Evolutionary conservation across 2,329 filamentous ascomycete species (phyloP), one percentile per base, ranked within the genome.

Genomic region (Colletotrichum euphorbiae): DNA sequence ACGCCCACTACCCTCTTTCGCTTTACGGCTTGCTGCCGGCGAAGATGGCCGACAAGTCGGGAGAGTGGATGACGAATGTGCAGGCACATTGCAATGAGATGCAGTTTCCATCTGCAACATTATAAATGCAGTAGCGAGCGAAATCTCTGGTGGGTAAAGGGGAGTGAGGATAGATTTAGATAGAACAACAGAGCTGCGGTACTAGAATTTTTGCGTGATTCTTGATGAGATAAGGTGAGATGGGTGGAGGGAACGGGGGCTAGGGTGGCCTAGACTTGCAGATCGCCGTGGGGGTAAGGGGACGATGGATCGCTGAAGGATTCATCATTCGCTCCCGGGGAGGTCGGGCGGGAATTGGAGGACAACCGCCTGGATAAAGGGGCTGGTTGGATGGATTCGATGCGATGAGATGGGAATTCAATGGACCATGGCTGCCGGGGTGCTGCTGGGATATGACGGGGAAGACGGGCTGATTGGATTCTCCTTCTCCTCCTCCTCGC

Each of bases 221-320:
- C 43, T 58, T 48, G 60, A 58, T 52, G 45, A 58, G 65, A 64
- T 59, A 48, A 58, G 65, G 46, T 38, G 65, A 40, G 31, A 52
- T 52, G 56, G 38, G 52, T 42, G 60, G 51, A 48, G 52, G 36
- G 33, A 38, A 38, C 21, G 52, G 54, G 52, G 36, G 46, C 50
- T 38, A 43, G 42, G 58, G 51, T 12, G 64, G 64, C 43, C 64
- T 63, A 67, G 64, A 63, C 64, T 45, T 67, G 64, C 45, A 67
- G 64, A 67, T 67, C 64, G 19, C 52, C 46, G 46, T 58, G 12
- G 52, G 62, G 50, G 19, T 24, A 19, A 12, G 60, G n/a, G 55
- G 36, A 52, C 24, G 52, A 63, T 21, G 59, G 51, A 67, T 67
- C 64, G 64, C 51, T 63, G 43, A 55, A 62, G 63, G 64, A 62